Evolutionary conservation across 2,329 filamentous ascomycete genomes (phyloP).

Genomic region (Calycina marina): DNA sequence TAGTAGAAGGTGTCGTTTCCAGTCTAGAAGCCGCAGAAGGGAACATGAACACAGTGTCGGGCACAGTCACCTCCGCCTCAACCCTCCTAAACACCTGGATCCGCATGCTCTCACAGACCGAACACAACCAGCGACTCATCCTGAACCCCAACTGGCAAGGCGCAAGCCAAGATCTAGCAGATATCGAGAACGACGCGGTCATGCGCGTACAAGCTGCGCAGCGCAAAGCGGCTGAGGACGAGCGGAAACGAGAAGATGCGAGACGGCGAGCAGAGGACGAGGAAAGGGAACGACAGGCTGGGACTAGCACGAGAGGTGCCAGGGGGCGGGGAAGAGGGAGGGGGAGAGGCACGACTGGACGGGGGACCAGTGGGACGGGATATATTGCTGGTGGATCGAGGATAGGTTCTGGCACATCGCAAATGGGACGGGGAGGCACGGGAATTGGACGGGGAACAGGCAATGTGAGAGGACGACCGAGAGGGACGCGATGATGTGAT

Average conservation of each 20-base stretch:
- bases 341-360: constrained; percentile 15
- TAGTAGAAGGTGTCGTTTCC: constrained; percentile 64
- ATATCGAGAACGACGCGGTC: constrained; percentile 67
- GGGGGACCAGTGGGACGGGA: constrained; percentile 11
- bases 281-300: constrained; percentile 29
- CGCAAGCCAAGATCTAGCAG: constrained; percentile 70
- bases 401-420: constrained; percentile 13
- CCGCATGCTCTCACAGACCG: constrained; percentile 86
- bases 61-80: constrained; percentile 76
- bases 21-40: constrained; percentile 57
- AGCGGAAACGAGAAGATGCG: constrained; percentile 59
- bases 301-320: constrained; percentile 23
- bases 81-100: constrained; percentile 91
- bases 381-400: constrained; percentile 9
- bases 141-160: constrained; percentile 84
- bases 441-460: constrained; percentile 32
- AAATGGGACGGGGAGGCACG: constrained; percentile 25
- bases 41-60: constrained; percentile 78
- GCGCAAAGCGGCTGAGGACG: constrained; percentile 62
- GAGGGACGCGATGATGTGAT: constrained; percentile 26
- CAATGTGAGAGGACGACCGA: constrained; percentile 39
- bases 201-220: constrained; percentile 64
- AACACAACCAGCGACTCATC: constrained; percentile 89
- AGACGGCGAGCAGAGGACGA: constrained; percentile 48
- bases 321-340: constrained; percentile 17